Base-by-base conservation (phyloP, 495 filamentous ascomycete genomes). In the Lasiosphaeria ovina region DNA sequence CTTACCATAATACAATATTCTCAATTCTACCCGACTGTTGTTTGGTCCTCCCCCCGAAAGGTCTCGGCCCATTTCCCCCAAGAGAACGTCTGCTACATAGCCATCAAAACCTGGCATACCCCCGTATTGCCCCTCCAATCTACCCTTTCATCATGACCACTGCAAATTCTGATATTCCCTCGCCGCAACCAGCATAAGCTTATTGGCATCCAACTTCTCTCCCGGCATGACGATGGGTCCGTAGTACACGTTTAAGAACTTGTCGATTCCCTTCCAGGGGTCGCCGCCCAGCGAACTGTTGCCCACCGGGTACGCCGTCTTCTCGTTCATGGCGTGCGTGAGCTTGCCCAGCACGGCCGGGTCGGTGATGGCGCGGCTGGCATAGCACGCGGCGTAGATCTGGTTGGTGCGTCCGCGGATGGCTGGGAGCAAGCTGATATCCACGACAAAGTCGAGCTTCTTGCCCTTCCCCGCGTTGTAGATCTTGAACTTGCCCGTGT, bases 401-500 rank as follows among this genome's bases (percentile, higher is more conserved):
- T 42, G 38, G 38, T 42, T 42, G 38, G 38, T 42, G 38, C 38
- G 38, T 2, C 38, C 38, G 38, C 38, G 38, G 38, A 42, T 42
- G 38, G 8, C 7, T 12, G 38, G 38, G 38, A 42, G 38, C 8
- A 12, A 12, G 12, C 8, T 42, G 38, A 42, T 42, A 12, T 42
- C 38, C 8, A 12, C 12, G 38, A 42, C 38, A 42, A 42, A 42
- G 38, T 42, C 38, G 38, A 42, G 38, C 12, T 42, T 42, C 12
- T 42, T 42, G 38, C 38, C 38, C 3, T 42, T 42, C 1, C 38
- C 38, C 8, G 38, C 38, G 38, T 42, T 42, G 38, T 42, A 42
- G 38, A 42, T 42, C 38, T 42, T 42, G 38, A 42, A 42, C 38
- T 42, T 42, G 38, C 38, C 38, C 38, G 38, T 42, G 38, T 42